A percentile compares a stretch with the other conserved stretches of the same genome.
These are phyloP conservation scores for Hypericum perforatum DNA, from an alignment of 345 rosid genomes.

Conservation along the genomic window DNA sequence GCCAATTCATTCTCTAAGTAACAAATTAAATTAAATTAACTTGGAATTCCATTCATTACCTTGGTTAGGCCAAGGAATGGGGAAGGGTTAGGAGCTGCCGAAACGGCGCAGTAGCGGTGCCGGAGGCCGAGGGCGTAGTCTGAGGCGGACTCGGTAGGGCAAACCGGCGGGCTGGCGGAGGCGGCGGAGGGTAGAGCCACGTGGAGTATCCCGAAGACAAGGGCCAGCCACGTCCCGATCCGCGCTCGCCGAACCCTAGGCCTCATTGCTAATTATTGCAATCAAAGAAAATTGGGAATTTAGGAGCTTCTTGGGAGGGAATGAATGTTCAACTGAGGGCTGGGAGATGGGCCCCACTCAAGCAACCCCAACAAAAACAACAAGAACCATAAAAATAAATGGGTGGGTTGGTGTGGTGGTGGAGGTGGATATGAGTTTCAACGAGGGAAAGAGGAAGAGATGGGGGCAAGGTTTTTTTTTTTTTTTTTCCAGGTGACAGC, in stretches of 20 bases:
- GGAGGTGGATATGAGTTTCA: conserved; percentile 31
- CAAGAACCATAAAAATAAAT: background rate
- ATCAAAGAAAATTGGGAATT: background rate
- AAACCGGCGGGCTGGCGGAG: conserved; percentile 24
- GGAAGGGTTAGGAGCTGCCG: conserved; percentile 22
- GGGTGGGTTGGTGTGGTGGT: conserved; percentile 24
- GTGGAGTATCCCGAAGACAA: conserved; percentile 15
- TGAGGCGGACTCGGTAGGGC: conserved; percentile 26
- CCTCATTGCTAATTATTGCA: conserved; percentile 14
- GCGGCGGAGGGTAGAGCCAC: conserved; percentile 21
- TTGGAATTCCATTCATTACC: conserved; percentile 26
- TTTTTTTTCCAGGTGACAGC: too few relatives aligned
- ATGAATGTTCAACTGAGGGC: conserved; percentile 22
- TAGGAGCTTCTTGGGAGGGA: conserved; percentile 50
- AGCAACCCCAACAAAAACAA: too few relatives aligned
- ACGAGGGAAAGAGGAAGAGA: background rate
- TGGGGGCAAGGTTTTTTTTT: too few relatives aligned
- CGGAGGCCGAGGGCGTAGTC: conserved; percentile 49
- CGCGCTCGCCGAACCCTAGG: conserved; percentile 24
- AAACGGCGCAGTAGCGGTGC: conserved; percentile 29
- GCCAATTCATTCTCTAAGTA: background rate
- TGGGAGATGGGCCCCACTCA: background rate
- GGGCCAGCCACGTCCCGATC: conserved; percentile 19
- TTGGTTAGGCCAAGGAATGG: conserved; percentile 41
- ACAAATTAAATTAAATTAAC: background rate